Conservation (phyloP, 805 yeast species). For the Candida takata region DNA sequence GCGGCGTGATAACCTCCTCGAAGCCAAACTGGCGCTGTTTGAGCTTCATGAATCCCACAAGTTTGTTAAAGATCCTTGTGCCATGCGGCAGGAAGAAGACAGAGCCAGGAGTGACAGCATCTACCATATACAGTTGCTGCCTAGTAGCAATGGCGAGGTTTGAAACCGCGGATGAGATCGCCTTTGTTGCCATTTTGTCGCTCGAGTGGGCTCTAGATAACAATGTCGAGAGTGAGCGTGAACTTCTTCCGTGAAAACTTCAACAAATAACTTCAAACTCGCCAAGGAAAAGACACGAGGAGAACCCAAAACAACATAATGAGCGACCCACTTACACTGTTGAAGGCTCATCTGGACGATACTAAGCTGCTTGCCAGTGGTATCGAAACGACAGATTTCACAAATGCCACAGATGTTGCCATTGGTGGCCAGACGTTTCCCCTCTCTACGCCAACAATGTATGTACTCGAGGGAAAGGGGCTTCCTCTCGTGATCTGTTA, state of each 20-base stretch:
- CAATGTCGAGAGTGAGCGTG: too few species aligned
- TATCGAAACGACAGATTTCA: slow-evolving; percentile 29
- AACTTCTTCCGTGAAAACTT: too few species aligned
- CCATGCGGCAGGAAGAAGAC: slow-evolving; percentile 92
- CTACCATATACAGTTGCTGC: slow-evolving; percentile 75
- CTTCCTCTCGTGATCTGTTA: slow-evolving; percentile 53
- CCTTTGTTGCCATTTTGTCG: not conserved
- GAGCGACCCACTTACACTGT: slow-evolving; percentile 10
- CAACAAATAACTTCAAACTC: too few species aligned
- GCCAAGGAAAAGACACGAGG: too few species aligned
- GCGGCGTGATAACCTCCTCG: slow-evolving; percentile 88
- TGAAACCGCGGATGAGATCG: slow-evolving; percentile 15
- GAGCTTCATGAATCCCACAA: slow-evolving; percentile 74
- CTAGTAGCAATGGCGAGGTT: slow-evolving; percentile 27
- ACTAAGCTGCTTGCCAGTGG: slow-evolving; percentile 19
- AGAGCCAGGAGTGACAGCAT: slow-evolving; percentile 83
- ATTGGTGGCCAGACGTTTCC: slow-evolving; percentile 21
- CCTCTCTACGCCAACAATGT: slow-evolving; percentile 46
- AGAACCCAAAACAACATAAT: slow-evolving; percentile 3
- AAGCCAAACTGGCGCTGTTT: slow-evolving; percentile 80
- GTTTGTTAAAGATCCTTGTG: slow-evolving; percentile 72
- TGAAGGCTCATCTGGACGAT: slow-evolving; percentile 13
- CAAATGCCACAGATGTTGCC: slow-evolving; percentile 28
- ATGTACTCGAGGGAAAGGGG: slow-evolving; percentile 41
- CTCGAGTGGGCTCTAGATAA: too few species aligned